Evolutionary conservation across 2,329 filamentous ascomycete genomes (phyloP), one percentile per base, ranked within the genome.

Genomic region (Lasiodiplodia gonubiensis): DNA sequence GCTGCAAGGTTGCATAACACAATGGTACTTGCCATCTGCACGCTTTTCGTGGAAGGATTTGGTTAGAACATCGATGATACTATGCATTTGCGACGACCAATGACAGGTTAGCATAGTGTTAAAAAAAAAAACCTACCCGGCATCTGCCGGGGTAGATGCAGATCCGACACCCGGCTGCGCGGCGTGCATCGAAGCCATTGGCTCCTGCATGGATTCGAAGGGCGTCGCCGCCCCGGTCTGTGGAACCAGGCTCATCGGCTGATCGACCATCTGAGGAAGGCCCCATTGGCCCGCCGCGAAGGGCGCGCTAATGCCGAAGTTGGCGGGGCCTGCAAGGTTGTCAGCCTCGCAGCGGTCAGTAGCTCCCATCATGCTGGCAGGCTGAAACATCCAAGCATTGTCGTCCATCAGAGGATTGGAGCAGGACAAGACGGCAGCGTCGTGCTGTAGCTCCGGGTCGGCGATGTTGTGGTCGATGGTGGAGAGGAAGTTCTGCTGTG

Each of bases 91-190:
- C n/a, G n/a, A n/a, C n/a, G n/a, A n/a, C 51, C 51, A 23, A 39
- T 57, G 53, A 57, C n/a, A 25, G n/a, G n/a, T 42, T 42, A 57
- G 54, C 35, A 39, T 25, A 39, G 33, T 57, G 33, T 57, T 25
- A 30, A 27, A 59, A 46, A 59, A 57, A 59, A 59, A 39, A 46
- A 53, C 51, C 27, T 53, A 53, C 51, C 51, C 16, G 51, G 27
- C 27, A 25, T 16, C 21, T 4, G 48, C 48, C 48, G 21, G 48
- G 48, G 23, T 51, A 51, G 48, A 27, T 51, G 48, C 21, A 51
- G 0, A 25, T 51, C 11, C 14, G 48, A 21, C 10, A 12, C 48
- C 48, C 10, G 23, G 21, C 48, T 51, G 21, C 23, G 21, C 23
- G 4, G 12, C 3, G 4, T 53, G 51, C 18, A 10, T 27, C 25